Base-by-base conservation (phyloP, 2,329 filamentous ascomycete species). In the Phyllachora maydis region DNA sequence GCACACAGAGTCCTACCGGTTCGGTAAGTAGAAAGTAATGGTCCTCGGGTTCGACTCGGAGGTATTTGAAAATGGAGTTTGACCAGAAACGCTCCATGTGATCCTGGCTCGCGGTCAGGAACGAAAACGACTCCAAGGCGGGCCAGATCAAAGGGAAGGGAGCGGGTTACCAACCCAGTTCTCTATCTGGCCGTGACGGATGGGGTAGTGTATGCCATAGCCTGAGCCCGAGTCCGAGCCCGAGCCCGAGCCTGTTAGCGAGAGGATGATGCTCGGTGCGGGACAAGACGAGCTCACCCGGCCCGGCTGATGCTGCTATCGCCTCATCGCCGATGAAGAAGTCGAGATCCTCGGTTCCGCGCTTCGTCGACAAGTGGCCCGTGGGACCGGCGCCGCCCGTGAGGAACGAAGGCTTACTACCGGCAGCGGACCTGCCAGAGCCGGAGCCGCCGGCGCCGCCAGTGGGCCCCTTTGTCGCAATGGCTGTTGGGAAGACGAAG, bases 51-150 rank as follows among this genome's bases (percentile, higher is more conserved):
- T 98, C 88, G 36, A 98, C 88, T 39, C 88, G 71, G 25, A 98
- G 65, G 45, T 98, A 98, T 50, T 98, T 98, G 68, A 98, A 98
- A 54, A 98, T 98, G 32, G 88, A 98, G 57, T 95, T 95, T 36
- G 90, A 95, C 88, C 88, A 98, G 57, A 95, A 98, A 32, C 88
- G 74, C 52, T 98, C 88, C 88, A 98, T 98, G 42, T 93, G 79
- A 52, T 98, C 88, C 78, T 88, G 36, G n/a, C n/a, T n/a, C n/a
- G n/a, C n/a, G n/a, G n/a, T n/a, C n/a, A n/a, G n/a, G n/a, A n/a
- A n/a, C n/a, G n/a, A n/a, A n/a, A n/a, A 5, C 29, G 26, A 11
- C 9, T 18, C 14, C 31, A 21, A 30, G 39, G 51, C 32, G 49
- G 43, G 23, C 16, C 8, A 22, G 18, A 8, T 19, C 18, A 17